A percentile compares a stretch with the other conserved stretches of the same genome.
Evolutionary conservation across 1,284 basidiomycete genomes (phyloP).

Genomic region (Caloboletus firmus): DNA sequence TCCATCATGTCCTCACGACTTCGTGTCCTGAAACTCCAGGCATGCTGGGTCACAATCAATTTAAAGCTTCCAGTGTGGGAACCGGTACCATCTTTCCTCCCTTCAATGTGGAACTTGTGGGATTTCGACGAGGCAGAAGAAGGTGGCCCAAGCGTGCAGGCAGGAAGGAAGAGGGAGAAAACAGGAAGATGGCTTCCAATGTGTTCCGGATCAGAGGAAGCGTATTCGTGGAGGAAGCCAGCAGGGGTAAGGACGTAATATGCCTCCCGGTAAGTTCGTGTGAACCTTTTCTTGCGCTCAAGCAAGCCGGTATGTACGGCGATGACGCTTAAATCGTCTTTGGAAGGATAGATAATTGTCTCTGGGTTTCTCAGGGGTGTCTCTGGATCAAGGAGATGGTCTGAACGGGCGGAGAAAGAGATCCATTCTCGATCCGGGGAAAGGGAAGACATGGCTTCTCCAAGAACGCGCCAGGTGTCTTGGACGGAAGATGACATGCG

Average conservation of each 20-base stretch:
- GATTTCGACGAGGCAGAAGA: conserved; percentile 68
- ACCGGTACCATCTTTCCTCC: conserved; percentile 80
- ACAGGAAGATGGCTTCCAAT: conserved; percentile 67
- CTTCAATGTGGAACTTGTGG: conserved; percentile 99
- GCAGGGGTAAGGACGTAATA: conserved; percentile 95
- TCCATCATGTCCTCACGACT: conserved; percentile 99
- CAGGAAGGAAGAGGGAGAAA: conserved; percentile 91
- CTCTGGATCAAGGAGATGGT: conserved; percentile 96
- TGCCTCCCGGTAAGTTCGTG: conserved; percentile 82
- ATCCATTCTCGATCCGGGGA: conserved; percentile 97
- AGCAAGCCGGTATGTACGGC: conserved; percentile 90
- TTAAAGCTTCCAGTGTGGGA: conserved; percentile 52
- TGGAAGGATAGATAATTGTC: conserved; percentile 86
- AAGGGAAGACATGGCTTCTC: conserved; percentile 79
- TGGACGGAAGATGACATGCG: conserved; percentile 82
- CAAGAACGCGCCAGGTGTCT: conserved; percentile 78
- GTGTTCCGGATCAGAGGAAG: conserved; percentile 69
- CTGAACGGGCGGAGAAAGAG: conserved; percentile 89
- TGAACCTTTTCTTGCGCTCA: conserved; percentile 97
- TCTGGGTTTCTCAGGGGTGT: conserved; percentile 86
- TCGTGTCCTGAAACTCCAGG: conserved; percentile 91
- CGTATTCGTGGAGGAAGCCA: conserved; percentile 93
- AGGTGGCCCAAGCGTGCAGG: conserved; percentile 96
- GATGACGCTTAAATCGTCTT: conserved; percentile 88
- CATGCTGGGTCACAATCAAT: conserved; percentile 52